Base-by-base conservation (phyloP, 1,284 basidiomycete genomes). In the Garcileccinum viscosum region DNA sequence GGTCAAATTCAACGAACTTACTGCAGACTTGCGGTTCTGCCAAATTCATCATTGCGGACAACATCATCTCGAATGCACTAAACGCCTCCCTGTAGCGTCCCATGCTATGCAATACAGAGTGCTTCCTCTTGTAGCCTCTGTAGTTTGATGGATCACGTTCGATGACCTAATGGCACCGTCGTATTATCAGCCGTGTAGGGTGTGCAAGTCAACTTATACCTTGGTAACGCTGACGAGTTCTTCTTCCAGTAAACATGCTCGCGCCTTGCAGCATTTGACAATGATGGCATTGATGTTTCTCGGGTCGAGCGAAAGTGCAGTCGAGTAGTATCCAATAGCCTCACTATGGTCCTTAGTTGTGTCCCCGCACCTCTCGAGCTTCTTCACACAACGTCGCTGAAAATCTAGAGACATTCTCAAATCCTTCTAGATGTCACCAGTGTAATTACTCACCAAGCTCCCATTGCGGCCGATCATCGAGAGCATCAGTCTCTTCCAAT, bases 41-140 rank as follows among this genome's bases (percentile, higher is more conserved):
- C 32, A 44, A 71, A 4, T 60, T 2, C 6, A 63, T 37, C 11
- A 70, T 19, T 33, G 27, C 68, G n/a, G n/a, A n/a, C 17, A 7
- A 37, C 1, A 63, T 65, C 22, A 15, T 63, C 24, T 40, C 14
- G 62, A 68, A 53, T 32, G 69, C 71, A 5, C 32, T 33, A 1
- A 64, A 35, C 0, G 69, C 63, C 12, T 63, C 60, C 0, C 4
- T 7, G 22, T 63, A 32, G 22, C 12, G 58, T 32, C 19, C 7
- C 14, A 17, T 8, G 2, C 40, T 38, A 19, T 70, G 61, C 33
- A 37, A 24, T 27, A 4, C n/a, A 6, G 32, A 7, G 1, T 35
- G 12, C n/a, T 33, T 59, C 12, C n/a, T 35, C 22, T n/a, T 64
- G n/a, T 71, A 66, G 4, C 71, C 70, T 11, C 8, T 30, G 30